Evolutionary conservation across 192 early-diverging fungal species (phyloP).

Genomic region (Haplosporangium gracile): DNA sequence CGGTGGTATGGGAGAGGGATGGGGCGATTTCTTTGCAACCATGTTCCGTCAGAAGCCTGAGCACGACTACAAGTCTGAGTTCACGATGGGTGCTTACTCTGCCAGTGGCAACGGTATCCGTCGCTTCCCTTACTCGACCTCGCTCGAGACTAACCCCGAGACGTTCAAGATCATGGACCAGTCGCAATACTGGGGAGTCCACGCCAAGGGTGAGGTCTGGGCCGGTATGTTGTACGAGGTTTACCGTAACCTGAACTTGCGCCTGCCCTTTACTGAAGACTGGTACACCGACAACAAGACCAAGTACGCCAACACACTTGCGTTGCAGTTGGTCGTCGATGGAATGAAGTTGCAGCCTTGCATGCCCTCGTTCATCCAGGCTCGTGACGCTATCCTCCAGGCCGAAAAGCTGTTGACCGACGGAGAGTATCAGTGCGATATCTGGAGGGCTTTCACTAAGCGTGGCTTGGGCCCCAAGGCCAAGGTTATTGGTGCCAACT

Average conservation of each 20-base stretch:
- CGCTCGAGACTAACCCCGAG: constrained; percentile 79
- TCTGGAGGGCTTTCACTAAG: constrained; percentile 89
- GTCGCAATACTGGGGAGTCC: constrained; percentile 92
- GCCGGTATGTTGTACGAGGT: constrained; percentile 93
- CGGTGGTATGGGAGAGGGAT: constrained; percentile 96
- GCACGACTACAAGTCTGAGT: constrained; percentile 71
- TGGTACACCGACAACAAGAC: constrained; percentile 65
- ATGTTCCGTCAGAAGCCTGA: constrained; percentile 74
- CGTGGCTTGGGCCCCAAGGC: constrained; percentile 89
- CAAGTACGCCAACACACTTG: constrained; percentile 76
- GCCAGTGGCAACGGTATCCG: constrained; percentile 92
- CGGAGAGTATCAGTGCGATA: constrained; percentile 77
- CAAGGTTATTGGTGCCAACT: constrained; percentile 66
- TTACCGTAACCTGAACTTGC: constrained; percentile 77
- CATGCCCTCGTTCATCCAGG: constrained; percentile 76
- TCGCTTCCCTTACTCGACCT: constrained; percentile 87
- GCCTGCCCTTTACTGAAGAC: constrained; percentile 66
- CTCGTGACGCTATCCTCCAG: constrained; percentile 80
- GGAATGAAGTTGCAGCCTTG: constrained; percentile 86
- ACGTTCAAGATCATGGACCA: constrained; percentile 83
- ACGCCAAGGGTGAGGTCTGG: constrained; percentile 96
- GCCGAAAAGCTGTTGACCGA: constrained; percentile 74
- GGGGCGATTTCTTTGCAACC: constrained; percentile 94
- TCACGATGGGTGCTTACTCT: constrained; percentile 86
- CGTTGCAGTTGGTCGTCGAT: constrained; percentile 79